These are phyloP conservation scores for Epichloe typhina DNA, from an alignment of 2,329 filamentous ascomycete genomes.

Conservation along the genomic window DNA sequence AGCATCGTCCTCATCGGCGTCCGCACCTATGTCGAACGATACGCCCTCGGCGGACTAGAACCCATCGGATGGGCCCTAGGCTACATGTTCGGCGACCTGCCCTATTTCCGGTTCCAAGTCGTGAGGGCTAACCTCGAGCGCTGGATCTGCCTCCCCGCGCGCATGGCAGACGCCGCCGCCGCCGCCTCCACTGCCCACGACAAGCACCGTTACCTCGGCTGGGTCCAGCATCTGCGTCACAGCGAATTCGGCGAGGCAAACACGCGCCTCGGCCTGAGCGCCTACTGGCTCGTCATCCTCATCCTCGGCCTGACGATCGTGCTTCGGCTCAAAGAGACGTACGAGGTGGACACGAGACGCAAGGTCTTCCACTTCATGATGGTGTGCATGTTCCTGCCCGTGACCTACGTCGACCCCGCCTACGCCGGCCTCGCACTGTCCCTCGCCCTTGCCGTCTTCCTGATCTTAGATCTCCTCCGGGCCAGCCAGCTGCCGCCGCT, in stretches of 20 bases:
- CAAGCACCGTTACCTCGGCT: constrained; percentile 37
- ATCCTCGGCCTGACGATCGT: constrained; percentile 60
- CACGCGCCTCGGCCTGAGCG: constrained; percentile 61
- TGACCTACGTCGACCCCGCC: constrained; percentile 73
- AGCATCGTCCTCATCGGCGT: constrained; percentile 57
- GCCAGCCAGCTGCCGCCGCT: constrained; percentile 86
- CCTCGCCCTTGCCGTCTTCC: constrained; percentile 68
- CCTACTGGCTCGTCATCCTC: constrained; percentile 62
- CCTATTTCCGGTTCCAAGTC: constrained; percentile 57
- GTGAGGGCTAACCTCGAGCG: constrained; percentile 52
- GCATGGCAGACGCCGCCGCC: constrained; percentile 11
- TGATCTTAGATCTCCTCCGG: constrained; percentile 77
- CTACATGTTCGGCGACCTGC: constrained; percentile 73
- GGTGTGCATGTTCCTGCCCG: constrained; percentile 87
- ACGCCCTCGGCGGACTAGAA: constrained; percentile 59
- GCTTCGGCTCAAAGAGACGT: constrained; percentile 58
- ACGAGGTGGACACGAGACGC: constrained; percentile 86
- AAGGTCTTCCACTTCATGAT: constrained; percentile 99
- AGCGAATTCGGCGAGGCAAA: constrained; percentile 60
- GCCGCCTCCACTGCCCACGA: constrained; percentile 8
- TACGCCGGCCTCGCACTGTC: constrained; percentile 71
- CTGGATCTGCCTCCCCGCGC: constrained; percentile 62
- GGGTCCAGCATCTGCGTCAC: constrained; percentile 53
- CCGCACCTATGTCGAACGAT: constrained; percentile 51
- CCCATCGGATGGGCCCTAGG: constrained; percentile 87